Base-by-base conservation (phyloP, 495 filamentous ascomycete species). In the Aspergillus cristatus region DNA sequence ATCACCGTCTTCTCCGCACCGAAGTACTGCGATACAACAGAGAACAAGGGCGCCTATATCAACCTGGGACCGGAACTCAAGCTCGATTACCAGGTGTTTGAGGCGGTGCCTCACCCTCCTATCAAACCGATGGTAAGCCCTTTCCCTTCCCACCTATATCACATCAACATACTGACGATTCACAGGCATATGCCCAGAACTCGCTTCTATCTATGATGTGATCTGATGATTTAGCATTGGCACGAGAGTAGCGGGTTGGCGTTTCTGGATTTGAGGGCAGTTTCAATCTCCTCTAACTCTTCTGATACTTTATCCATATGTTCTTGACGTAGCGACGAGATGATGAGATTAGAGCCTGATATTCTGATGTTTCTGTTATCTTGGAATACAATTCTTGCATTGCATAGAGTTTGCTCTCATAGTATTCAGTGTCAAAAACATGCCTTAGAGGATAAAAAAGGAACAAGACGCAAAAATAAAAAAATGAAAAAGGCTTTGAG, bases 1-100 rank as follows among this genome's bases (percentile, higher is more conserved):
- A 94, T 99, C 44, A 99, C 91, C n/a, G 91, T 99, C 47, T 99
- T 99, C 68, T 97, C 91, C 12, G 91, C 91, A 7, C 91, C 91
- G 18, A 93, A 81, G 58, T 99, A 99, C 59, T 97, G 94, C 67
- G 91, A 99, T 55, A 81, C 82, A 46, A 96, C 91, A 1, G 89
- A 94, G 58, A 99, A 99, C 63, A 94, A 88, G 69, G 91, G 91
- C 38, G 91, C 91, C 3, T 99, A 91, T 57, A 99, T 99, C 74
- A 97, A 97, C 63, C 83, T 99, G 50, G 84, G 86, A 3, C 77
- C 86, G 6, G 84, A 94, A 29, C 84, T 88, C 53, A 93, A 95
- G 68, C 81, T 97, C 33, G 66, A 83, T 15, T 97, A 83, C 61
- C 75, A 86, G 46, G 78, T 94, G 53, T 99, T 97, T 47, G 88